Conservation (phyloP, 352 stramenopile genomes). For the Globisporangium canariense region DNA sequence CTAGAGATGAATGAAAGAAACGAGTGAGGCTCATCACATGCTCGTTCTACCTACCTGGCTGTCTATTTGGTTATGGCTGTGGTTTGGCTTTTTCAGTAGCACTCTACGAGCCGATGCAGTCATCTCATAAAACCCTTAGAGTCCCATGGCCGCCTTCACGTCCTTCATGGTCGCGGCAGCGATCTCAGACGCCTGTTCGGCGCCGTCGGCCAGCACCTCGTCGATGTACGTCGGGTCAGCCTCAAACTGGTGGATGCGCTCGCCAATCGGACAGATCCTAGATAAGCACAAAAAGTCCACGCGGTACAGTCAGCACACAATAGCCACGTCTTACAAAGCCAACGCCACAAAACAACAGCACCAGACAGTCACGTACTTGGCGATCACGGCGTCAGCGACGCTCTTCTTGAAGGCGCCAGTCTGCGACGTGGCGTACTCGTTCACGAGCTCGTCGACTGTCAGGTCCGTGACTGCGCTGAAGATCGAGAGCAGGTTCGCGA, state of each 20-base stretch:
- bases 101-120: no score
- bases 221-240: slow-evolving; percentile 90
- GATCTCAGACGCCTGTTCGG: slow-evolving; percentile 53
- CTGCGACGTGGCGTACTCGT: slow-evolving; percentile 50
- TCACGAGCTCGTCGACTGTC: slow-evolving; percentile 73
- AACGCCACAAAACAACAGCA: slow-evolving; percentile 12
- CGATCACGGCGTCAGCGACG: slow-evolving; percentile 93
- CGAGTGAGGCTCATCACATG: neutral
- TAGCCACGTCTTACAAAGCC: neutral
- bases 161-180: slow-evolving; percentile 70
- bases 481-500: slow-evolving; percentile 96
- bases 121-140: slow-evolving; percentile 19
- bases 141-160: slow-evolving; percentile 71
- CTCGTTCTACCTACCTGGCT: neutral
- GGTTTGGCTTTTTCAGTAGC: neutral
- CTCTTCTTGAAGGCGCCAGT: slow-evolving; percentile 94
- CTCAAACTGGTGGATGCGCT: slow-evolving; percentile 90
- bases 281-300: no score
- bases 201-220: slow-evolving; percentile 85
- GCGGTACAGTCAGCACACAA: slow-evolving; percentile 1
- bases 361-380: slow-evolving; percentile 58
- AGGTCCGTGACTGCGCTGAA: slow-evolving; percentile 65
- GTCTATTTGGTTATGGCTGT: neutral
- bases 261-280: slow-evolving; percentile 93
- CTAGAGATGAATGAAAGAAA: neutral